These are phyloP conservation scores for Prunus persica DNA, from an alignment of 306 rosid species.

Conservation along the genomic window Prunus_persica_NCBIv2 NC_034016.1:18226501-18227000, in stretches of 20 bases:
- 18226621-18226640: constrained; percentile 98
- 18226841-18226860: constrained; percentile 81
- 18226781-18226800: constrained; percentile 87
- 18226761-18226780: constrained; percentile 88
- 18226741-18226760: constrained; percentile 91
- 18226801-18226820: constrained; percentile 74
- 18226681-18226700: constrained; percentile 95
- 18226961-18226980: constrained; percentile 98
- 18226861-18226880: constrained; percentile 85
- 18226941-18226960: constrained; percentile 95
- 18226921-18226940: constrained; percentile 96
- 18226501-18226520: constrained; percentile 98
- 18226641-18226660: constrained; percentile 95
- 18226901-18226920: constrained; percentile 99
- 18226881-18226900: constrained; percentile 88
- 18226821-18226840: constrained; percentile 87
- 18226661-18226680: constrained; percentile 75
- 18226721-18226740: constrained; percentile 86
- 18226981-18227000: constrained; percentile 84
- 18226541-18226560: constrained; percentile 98
- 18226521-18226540: constrained; percentile 95
- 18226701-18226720: constrained; percentile 96
- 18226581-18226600: constrained; percentile 85
- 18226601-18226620: constrained; percentile 96
- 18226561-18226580: constrained; percentile 98